A percentile compares a stretch with the other conserved stretches of the same genome.
These are phyloP conservation scores for Canavalia ensiformis DNA, from an alignment of 306 rosid genomes.

Conservation along the genomic window DNA sequence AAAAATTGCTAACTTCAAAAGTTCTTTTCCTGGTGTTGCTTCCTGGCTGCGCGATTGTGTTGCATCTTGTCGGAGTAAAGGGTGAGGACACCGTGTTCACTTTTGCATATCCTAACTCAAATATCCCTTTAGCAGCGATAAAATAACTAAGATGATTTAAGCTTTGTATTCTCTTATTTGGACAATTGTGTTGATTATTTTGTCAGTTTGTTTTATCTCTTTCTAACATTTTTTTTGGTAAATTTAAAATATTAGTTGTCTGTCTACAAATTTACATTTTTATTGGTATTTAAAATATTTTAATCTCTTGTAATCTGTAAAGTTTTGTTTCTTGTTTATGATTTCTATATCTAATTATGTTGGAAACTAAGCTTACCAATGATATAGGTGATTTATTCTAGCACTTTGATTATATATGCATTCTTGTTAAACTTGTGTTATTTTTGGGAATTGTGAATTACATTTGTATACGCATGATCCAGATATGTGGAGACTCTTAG, in stretches of 20 bases:
- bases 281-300: not conserved
- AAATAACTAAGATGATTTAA: constrained; percentile 25
- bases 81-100: constrained; percentile 65
- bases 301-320: constrained; percentile 9
- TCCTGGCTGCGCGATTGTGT: constrained; percentile 91
- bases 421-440: constrained; percentile 29
- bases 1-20: constrained; percentile 81
- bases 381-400: not conserved
- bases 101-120: constrained; percentile 40
- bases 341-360: constrained; percentile 34
- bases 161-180: constrained; percentile 34
- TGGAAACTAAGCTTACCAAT: constrained; percentile 10
- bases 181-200: constrained; percentile 6
- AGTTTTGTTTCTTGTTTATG: constrained; percentile 14
- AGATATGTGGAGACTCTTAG: constrained; percentile 84
- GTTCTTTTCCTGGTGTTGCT: constrained; percentile 90
- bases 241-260: not conserved
- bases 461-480: constrained; percentile 48
- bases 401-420: not conserved
- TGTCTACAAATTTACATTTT: not conserved
- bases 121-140: not conserved
- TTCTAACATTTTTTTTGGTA: not conserved
- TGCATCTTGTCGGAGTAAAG: constrained; percentile 77
- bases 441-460: constrained; percentile 14
- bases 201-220: constrained; percentile 23